These are phyloP conservation scores for Postia placenta DNA, from an alignment of 768 basidiomycete genomes.

Conservation along the genomic window DNA sequence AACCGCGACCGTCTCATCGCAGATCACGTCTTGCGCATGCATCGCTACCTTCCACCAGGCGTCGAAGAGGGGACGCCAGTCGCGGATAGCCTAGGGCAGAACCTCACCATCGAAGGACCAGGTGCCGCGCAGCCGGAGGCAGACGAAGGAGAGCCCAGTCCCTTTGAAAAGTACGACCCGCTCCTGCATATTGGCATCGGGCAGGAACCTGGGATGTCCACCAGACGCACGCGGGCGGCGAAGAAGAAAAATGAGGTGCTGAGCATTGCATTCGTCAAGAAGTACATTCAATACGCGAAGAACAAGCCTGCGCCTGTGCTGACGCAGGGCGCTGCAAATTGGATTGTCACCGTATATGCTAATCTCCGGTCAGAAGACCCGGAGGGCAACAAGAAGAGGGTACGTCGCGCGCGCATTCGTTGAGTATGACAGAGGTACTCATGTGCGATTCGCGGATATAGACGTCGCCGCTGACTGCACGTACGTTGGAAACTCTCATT, in stretches of 20 bases:
- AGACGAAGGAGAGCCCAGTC: slow-evolving; percentile 64
- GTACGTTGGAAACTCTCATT: slow-evolving; percentile 97
- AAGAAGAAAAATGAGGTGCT: slow-evolving; percentile 77
- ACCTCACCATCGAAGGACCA: slow-evolving; percentile 83
- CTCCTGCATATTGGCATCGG: slow-evolving; percentile 83
- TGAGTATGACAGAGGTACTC: neutral
- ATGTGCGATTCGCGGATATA: neutral
- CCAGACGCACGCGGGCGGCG: slow-evolving; percentile 49
- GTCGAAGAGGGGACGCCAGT: slow-evolving; percentile 94
- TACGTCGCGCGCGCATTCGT: slow-evolving; percentile 20
- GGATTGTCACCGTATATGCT: slow-evolving; percentile 90
- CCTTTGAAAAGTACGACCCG: slow-evolving; percentile 96
- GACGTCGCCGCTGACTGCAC: slow-evolving; percentile 97
- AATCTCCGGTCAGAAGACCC: slow-evolving; percentile 87
- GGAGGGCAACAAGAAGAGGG: slow-evolving; percentile 86
- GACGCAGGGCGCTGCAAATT: slow-evolving; percentile 90
- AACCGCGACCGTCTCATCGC: slow-evolving; percentile 89
- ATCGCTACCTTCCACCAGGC: slow-evolving; percentile 93
- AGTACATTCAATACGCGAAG: slow-evolving; percentile 97
- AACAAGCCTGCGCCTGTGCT: slow-evolving; percentile 77
- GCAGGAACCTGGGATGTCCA: slow-evolving; percentile 35
- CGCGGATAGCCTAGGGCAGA: slow-evolving; percentile 82
- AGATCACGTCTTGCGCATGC: slow-evolving; percentile 96
- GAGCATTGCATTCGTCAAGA: slow-evolving; percentile 92
- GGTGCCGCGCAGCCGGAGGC: slow-evolving; percentile 33